Evolutionary conservation across 2,329 filamentous ascomycete species (phyloP).

Genomic region (Phoma sp.): DNA sequence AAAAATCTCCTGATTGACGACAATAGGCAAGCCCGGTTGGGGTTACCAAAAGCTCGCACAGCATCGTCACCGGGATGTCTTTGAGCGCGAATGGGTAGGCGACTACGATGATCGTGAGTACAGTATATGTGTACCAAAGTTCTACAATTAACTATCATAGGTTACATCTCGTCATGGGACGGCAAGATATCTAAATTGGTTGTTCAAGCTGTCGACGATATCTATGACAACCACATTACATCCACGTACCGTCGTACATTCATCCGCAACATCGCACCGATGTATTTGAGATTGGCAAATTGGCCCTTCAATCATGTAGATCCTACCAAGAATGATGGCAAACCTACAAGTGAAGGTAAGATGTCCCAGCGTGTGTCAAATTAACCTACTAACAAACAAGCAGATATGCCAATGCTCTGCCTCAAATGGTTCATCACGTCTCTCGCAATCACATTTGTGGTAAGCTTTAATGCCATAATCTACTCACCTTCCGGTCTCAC

Average conservation of each 20-base stretch:
- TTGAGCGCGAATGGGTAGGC: constrained; percentile 35
- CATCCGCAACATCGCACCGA: constrained; percentile 38
- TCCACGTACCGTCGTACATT: constrained; percentile 41
- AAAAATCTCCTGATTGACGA: not conserved
- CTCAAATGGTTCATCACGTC: constrained; percentile 41
- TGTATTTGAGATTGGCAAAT: constrained; percentile 39
- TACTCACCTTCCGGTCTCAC: not conserved
- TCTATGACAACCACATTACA: constrained; percentile 37
- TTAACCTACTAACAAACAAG: not conserved
- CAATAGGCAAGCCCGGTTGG: constrained; percentile 26
- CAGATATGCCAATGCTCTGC: constrained; percentile 35
- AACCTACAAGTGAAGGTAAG: constrained; percentile 29
- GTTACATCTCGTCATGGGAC: constrained; percentile 40
- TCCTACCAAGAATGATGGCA: constrained; percentile 26
- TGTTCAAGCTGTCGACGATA: constrained; percentile 42
- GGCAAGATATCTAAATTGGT: constrained; percentile 40
- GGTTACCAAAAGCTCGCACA: constrained; percentile 34
- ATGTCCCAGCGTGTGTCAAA: not conserved
- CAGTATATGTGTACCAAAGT: too few relatives aligned
- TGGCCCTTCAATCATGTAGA: constrained; percentile 43
- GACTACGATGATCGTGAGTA: constrained; percentile 38
- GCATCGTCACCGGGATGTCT: constrained; percentile 33
- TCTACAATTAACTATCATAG: not conserved
- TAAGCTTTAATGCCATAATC: constrained; percentile 12
- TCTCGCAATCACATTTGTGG: constrained; percentile 32